Base-by-base conservation (phyloP, 192 early-diverging fungal genomes). In the Kickxella alabastrina region DNA sequence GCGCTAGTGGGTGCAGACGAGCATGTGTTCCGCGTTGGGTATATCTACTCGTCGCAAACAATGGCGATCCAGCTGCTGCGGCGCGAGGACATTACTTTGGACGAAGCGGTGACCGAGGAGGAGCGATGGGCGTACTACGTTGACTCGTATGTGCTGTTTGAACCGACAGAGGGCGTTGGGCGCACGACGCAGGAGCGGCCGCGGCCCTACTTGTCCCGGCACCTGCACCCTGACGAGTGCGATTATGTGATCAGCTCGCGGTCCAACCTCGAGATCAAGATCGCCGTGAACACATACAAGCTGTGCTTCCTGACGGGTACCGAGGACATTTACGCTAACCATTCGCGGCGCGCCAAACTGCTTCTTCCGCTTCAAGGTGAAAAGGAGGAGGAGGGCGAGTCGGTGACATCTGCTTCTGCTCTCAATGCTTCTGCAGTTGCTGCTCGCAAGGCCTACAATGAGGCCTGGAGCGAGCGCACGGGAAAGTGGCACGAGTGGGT, bases 91-190 rank as follows among this genome's bases (percentile, higher is more conserved):
- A 83, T 87, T 39, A 85, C 88, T 24, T 44, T 86, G 23, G 90
- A 92, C 49, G 84, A 84, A 29, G 79, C 85, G 0, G 82, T 93
- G 22, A 87, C 88, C 2, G 81, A 85, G 15, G 92, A 97, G 62
- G 95, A 97, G 71, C 86, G 85, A 37, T 99, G 93, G 87, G 89
- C 89, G 13, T 82, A 95, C 62, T 99, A 97, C 49, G 89, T 99
- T 15, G 90, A 92, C 68, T 89, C 88, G 54, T 99, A 93, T 62
- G 91, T 94, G 65, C 82, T 92, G 54, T 84, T 93, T 23, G 83
- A 85, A 43, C 77, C 88, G 12, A 91, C 90, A 3, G 90, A 92
- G 52, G 86, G 87, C 7, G 81, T 88, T n/a, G 60, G 79, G 10
- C 61, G 72, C 7, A 75, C 68, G 32, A 65, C 63, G 42, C 77